Evolutionary conservation across 1,284 basidiomycete genomes (phyloP).

Genomic region (Afroboletus lepidellus): DNA sequence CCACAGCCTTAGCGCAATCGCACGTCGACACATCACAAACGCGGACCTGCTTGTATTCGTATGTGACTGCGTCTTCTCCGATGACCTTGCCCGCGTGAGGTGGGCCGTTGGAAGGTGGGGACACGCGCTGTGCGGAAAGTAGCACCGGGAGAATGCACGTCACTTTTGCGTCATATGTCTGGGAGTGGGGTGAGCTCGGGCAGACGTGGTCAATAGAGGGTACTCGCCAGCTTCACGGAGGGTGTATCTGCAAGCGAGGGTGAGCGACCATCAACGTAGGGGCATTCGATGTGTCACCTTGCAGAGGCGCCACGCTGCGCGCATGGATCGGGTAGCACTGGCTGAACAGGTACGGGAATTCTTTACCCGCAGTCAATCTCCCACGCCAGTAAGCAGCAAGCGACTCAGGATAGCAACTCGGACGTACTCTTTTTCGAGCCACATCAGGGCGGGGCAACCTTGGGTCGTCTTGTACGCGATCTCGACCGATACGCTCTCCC

Average conservation of each 20-base stretch:
- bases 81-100: slow-evolving; percentile 68
- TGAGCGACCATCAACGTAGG: no score
- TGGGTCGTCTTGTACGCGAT: slow-evolving; percentile 80
- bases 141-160: slow-evolving; percentile 78
- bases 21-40: no score
- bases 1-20: no score
- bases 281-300: no score
- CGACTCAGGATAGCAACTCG: not conserved
- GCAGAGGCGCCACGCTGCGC: slow-evolving; percentile 76
- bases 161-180: slow-evolving; percentile 83
- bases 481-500: slow-evolving; percentile 51
- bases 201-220: not conserved
- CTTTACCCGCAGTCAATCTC: slow-evolving; percentile 89
- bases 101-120: slow-evolving; percentile 61
- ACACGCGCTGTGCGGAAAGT: slow-evolving; percentile 77
- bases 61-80: slow-evolving; percentile 41
- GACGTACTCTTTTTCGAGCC: slow-evolving; percentile 81
- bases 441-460: slow-evolving; percentile 86
- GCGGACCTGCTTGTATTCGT: no score
- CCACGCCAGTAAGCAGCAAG: not conserved
- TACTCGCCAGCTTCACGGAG: slow-evolving; percentile 1
- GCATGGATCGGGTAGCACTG: slow-evolving; percentile 94
- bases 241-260: no score
- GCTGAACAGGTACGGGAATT: slow-evolving; percentile 89
- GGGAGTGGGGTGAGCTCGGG: slow-evolving; percentile 4